Conservation (phyloP, 2,329 filamentous ascomycete genomes). For the Didymella lethalis region DNA sequence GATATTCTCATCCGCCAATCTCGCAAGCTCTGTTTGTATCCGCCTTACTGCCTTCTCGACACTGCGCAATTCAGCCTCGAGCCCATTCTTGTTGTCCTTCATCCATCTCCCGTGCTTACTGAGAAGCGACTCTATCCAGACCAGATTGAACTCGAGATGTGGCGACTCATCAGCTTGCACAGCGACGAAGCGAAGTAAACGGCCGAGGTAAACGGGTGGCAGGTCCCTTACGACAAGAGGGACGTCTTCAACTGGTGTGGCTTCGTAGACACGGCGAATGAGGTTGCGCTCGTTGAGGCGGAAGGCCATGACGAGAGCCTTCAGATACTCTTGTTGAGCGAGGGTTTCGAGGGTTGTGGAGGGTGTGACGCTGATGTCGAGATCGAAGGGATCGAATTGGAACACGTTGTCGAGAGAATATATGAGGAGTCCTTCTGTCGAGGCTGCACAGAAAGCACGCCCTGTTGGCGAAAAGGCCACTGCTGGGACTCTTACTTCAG, state of each 20-base stretch:
- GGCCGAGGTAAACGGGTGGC: constrained; percentile 84
- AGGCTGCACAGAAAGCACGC: constrained; percentile 90
- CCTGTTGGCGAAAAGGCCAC: constrained; percentile 90
- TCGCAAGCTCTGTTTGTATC: constrained; percentile 83
- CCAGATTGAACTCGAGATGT: constrained; percentile 91
- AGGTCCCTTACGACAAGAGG: constrained; percentile 78
- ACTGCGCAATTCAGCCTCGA: constrained; percentile 84
- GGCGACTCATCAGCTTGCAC: constrained; percentile 87
- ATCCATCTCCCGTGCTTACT: constrained; percentile 86
- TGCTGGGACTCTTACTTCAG: constrained; percentile 84
- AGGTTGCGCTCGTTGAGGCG: constrained; percentile 86
- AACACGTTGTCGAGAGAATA: constrained; percentile 87
- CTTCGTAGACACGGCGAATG: constrained; percentile 85
- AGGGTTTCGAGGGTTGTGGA: constrained; percentile 73
- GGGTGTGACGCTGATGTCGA: constrained; percentile 92
- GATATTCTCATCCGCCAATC: constrained; percentile 84
- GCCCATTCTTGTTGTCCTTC: constrained; percentile 78
- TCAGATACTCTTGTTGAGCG: constrained; percentile 81
- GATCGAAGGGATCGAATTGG: constrained; percentile 94
- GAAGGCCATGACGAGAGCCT: constrained; percentile 96
- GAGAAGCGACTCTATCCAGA: constrained; percentile 86
- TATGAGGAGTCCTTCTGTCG: constrained; percentile 90
- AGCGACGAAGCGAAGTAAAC: constrained; percentile 86
- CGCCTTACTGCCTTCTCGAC: constrained; percentile 81
- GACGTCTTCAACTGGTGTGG: constrained; percentile 78